A percentile compares a stretch with the other conserved stretches of the same genome.
phyloP scores from a whole-genome alignment of 2,329 filamentous ascomycete species.

The Colletotrichum sp. region DNA sequence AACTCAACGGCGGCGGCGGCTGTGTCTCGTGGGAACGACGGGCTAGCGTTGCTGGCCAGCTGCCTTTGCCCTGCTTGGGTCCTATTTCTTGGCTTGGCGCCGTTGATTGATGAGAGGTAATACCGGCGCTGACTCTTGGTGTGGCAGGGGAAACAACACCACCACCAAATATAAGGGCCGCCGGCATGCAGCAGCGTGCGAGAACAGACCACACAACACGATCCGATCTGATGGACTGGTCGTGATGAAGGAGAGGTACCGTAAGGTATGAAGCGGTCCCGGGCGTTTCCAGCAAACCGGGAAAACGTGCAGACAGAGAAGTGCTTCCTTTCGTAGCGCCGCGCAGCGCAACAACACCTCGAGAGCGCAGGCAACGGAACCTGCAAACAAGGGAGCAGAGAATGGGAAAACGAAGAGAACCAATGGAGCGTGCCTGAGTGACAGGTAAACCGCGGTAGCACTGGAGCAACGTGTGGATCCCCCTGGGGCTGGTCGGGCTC shows the following conservation, averaged over 20 bases:
- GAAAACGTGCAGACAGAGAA: background rate
- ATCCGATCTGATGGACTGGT: background rate
- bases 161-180: background rate
- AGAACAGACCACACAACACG: background rate
- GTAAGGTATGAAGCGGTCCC: background rate
- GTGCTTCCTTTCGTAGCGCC: background rate
- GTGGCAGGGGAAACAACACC: background rate
- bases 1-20: constrained; percentile 19
- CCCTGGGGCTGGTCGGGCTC: background rate
- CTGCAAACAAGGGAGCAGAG: background rate
- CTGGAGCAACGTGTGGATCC: constrained; percentile 13
- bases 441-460: constrained; percentile 4
- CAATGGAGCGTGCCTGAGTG: constrained; percentile 11
- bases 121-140: background rate
- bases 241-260: background rate
- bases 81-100: background rate
- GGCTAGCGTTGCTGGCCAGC: constrained; percentile 9
- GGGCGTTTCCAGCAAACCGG: constrained; percentile 12
- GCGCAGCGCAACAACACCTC: background rate
- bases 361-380: background rate
- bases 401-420: background rate
- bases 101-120: background rate
- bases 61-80: background rate
- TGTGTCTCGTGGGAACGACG: constrained; percentile 16
- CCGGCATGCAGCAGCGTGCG: background rate